Evolutionary conservation across 805 yeast genomes (phyloP).

Genomic region (Yamadazyma phyllophila): DNA sequence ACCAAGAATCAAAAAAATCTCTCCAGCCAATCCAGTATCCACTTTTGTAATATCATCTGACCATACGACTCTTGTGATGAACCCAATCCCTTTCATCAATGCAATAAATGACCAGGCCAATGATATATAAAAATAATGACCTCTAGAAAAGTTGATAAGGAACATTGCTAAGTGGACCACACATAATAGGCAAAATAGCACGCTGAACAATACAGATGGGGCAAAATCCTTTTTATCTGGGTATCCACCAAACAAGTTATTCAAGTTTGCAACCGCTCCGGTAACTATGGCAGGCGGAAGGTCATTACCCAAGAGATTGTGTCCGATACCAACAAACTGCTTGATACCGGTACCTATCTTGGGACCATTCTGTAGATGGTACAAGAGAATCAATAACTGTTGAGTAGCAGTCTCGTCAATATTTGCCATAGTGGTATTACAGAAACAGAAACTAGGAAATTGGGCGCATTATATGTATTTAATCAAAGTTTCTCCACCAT

Average conservation of each 20-base stretch:
- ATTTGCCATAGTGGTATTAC: not conserved
- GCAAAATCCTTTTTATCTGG: slow-evolving; percentile 53
- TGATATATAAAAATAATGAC: slow-evolving; percentile 58
- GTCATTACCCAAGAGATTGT: slow-evolving; percentile 26
- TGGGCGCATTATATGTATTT: too few relatives aligned
- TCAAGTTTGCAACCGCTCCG: slow-evolving; percentile 40
- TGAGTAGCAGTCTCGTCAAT: slow-evolving; percentile 18
- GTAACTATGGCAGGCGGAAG: slow-evolving; percentile 41
- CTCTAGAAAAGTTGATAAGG: slow-evolving; percentile 47
- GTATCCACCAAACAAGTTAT: slow-evolving; percentile 61
- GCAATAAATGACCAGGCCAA: slow-evolving; percentile 53
- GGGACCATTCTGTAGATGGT: slow-evolving; percentile 22
- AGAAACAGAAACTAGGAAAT: not conserved
- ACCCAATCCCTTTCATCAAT: slow-evolving; percentile 55
- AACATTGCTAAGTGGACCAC: slow-evolving; percentile 49
- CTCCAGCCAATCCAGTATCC: slow-evolving; percentile 53
- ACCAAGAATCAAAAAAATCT: slow-evolving; percentile 55
- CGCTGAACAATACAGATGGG: slow-evolving; percentile 57
- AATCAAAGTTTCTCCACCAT: too few relatives aligned
- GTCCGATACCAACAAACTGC: slow-evolving; percentile 16
- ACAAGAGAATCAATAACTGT: slow-evolving; percentile 24
- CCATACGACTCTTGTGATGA: slow-evolving; percentile 57
- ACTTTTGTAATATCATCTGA: slow-evolving; percentile 45
- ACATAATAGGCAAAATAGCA: slow-evolving; percentile 46
- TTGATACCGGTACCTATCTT: slow-evolving; percentile 28